Percentiles rank a stretch among this genome's conserved stretches.
Conservation (phyloP, 2,329 filamentous ascomycete genomes). For the Colletotrichum cordylinicola region DNA sequence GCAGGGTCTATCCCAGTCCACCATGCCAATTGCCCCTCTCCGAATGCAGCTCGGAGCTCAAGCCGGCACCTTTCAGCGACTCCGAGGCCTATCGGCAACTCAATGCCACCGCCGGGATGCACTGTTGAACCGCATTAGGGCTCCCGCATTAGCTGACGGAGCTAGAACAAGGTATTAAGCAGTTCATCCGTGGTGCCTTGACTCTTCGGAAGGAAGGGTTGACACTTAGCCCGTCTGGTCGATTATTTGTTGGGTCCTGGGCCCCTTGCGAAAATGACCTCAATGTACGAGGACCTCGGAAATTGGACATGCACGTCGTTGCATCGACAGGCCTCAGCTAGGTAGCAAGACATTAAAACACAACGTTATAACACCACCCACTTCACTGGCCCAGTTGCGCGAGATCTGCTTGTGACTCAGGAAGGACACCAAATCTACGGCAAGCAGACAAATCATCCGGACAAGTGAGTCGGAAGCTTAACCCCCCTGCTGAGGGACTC, state of each 20-base stretch:
- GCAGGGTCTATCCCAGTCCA: not conserved
- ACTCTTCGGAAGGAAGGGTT: not conserved
- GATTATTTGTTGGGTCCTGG: not conserved
- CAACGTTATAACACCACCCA: not conserved
- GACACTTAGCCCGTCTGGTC: not conserved
- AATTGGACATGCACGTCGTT: fast-evolving
- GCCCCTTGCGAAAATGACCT: not conserved
- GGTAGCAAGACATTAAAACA: not conserved
- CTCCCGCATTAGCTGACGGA: not conserved
- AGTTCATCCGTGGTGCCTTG: not conserved
- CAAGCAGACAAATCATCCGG: not conserved
- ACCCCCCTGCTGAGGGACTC: not conserved
- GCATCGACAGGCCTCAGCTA: not conserved
- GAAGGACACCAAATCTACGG: not conserved
- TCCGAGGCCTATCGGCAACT: not conserved
- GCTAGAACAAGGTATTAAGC: not conserved
- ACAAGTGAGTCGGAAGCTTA: not conserved
- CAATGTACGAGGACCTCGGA: not conserved
- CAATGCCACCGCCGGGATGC: fast-evolving
- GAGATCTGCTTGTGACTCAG: not conserved
- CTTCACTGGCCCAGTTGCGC: not conserved
- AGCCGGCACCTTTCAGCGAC: not conserved
- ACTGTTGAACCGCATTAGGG: not conserved
- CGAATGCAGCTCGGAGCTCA: not conserved
- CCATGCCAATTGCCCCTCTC: not conserved